phyloP scores from a whole-genome alignment of 306 rosid species.

The Vigna trinervia region DNA sequence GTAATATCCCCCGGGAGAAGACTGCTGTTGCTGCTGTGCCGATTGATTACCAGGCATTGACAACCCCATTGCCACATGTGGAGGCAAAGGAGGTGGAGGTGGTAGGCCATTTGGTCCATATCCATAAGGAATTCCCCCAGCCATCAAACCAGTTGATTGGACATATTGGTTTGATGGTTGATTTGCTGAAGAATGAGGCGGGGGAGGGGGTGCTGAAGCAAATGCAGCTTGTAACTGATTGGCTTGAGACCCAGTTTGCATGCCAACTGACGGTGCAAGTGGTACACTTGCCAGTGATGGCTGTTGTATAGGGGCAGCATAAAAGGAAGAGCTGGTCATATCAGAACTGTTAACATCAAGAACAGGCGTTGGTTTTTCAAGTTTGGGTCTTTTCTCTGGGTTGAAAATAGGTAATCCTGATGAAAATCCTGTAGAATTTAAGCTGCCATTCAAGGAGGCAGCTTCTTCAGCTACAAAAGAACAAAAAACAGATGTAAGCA shows the following conservation, averaged over 20 bases:
- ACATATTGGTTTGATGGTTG: slow-evolving; percentile 65
- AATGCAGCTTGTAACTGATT: slow-evolving; percentile 65
- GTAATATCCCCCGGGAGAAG: slow-evolving; percentile 71
- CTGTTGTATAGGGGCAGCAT: slow-evolving; percentile 54
- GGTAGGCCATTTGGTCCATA: slow-evolving; percentile 67
- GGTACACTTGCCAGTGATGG: slow-evolving; percentile 52
- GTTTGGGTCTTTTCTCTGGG: slow-evolving; percentile 78
- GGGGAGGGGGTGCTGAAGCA: slow-evolving; percentile 59
- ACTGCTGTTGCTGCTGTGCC: slow-evolving; percentile 64
- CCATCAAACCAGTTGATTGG: slow-evolving; percentile 67
- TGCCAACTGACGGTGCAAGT: slow-evolving; percentile 48
- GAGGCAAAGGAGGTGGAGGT: slow-evolving; percentile 86
- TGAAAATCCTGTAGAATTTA: slow-evolving; percentile 58
- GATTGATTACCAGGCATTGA: slow-evolving; percentile 63
- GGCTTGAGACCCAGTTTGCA: slow-evolving; percentile 61
- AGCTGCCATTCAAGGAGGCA: slow-evolving; percentile 67
- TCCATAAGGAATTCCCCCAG: slow-evolving; percentile 68
- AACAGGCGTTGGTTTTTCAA: slow-evolving; percentile 64
- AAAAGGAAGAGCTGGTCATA: slow-evolving; percentile 53
- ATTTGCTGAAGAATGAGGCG: slow-evolving; percentile 56
- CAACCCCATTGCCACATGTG: slow-evolving; percentile 67
- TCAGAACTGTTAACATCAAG: slow-evolving; percentile 66
- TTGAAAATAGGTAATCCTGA: slow-evolving; percentile 63
- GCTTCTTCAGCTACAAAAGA: slow-evolving; percentile 97
- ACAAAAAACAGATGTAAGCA: slow-evolving; percentile 86